Conservation (phyloP, 2,329 filamentous ascomycete species). For the Paraconiothyrium sp. region DNA sequence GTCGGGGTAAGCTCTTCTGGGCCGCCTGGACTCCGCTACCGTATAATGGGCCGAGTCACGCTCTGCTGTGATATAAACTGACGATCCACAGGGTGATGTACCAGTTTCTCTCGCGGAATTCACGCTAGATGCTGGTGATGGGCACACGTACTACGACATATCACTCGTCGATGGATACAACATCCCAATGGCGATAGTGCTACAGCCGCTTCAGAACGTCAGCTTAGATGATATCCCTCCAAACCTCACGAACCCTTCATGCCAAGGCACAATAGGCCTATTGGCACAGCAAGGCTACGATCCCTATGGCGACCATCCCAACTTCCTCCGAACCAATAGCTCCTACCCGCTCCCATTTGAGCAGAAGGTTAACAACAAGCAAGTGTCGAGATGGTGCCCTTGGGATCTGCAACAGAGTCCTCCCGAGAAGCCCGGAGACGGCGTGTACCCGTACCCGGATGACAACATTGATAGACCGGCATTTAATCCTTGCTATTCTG, state of each 20-base stretch:
- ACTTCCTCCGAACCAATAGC: slow-evolving; percentile 68
- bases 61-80: slow-evolving; percentile 15
- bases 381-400: slow-evolving; percentile 77
- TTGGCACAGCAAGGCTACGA: slow-evolving; percentile 57
- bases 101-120: slow-evolving; percentile 85
- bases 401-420: slow-evolving; percentile 77
- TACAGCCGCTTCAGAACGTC: slow-evolving; percentile 65
- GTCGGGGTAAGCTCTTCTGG: slow-evolving; percentile 67
- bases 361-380: slow-evolving; percentile 62
- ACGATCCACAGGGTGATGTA: slow-evolving; percentile 67
- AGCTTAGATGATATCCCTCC: slow-evolving; percentile 71
- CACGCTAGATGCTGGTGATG: slow-evolving; percentile 73
- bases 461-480: slow-evolving; percentile 73
- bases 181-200: slow-evolving; percentile 70
- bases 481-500: slow-evolving; percentile 81
- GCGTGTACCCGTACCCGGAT: slow-evolving; percentile 83
- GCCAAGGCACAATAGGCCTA: slow-evolving; percentile 75
- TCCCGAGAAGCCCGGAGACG: slow-evolving; percentile 75
- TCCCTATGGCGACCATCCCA: slow-evolving; percentile 61
- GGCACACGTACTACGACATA: slow-evolving; percentile 84
- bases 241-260: slow-evolving; percentile 79
- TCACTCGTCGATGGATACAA: slow-evolving; percentile 89
- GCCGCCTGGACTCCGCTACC: neutral
- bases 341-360: slow-evolving; percentile 76
- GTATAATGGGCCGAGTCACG: neutral